These are phyloP conservation scores for Raffaelea arxii DNA, from an alignment of 2,329 filamentous ascomycete genomes.

Conservation along the genomic window DNA sequence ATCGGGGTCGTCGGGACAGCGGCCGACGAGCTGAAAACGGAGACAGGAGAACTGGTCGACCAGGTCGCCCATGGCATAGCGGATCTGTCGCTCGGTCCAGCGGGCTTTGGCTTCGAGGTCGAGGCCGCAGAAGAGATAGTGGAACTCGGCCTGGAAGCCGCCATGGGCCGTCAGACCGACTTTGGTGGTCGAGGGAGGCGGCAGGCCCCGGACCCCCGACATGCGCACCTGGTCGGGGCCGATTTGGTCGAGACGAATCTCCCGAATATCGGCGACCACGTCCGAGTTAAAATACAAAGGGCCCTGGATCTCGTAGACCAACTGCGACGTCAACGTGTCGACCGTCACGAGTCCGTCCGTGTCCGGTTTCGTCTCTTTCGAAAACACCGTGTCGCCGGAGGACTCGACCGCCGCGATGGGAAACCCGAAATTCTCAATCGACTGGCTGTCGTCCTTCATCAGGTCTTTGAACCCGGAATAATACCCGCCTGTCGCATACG, in stretches of 20 bases:
- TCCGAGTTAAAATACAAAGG: constrained; percentile 38
- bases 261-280: constrained; percentile 29
- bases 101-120: constrained; percentile 14
- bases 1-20: constrained; percentile 15
- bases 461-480: constrained; percentile 39
- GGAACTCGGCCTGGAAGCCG: constrained; percentile 17
- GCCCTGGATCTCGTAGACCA: constrained; percentile 13
- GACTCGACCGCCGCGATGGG: constrained; percentile 28
- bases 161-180: constrained; percentile 13
- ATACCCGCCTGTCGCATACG: constrained; percentile 45
- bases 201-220: constrained; percentile 27
- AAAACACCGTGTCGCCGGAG: constrained; percentile 24
- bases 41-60: constrained; percentile 19
- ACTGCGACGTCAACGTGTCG: constrained; percentile 8
- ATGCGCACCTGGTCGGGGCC: constrained; percentile 28
- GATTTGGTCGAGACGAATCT: constrained; percentile 25
- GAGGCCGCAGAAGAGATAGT: constrained; percentile 14
- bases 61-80: constrained; percentile 8
- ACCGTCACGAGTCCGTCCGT: constrained; percentile 26
- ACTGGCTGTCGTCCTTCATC: too few relatives aligned
- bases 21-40: constrained; percentile 16
- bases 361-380: constrained; percentile 21
- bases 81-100: constrained; percentile 14
- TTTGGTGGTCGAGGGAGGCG: constrained; percentile 41
- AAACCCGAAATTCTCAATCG: constrained; percentile 23